phyloP scores from a whole-genome alignment of 2,329 filamentous ascomycete species.

The Cytospora chrysosperma region DNA sequence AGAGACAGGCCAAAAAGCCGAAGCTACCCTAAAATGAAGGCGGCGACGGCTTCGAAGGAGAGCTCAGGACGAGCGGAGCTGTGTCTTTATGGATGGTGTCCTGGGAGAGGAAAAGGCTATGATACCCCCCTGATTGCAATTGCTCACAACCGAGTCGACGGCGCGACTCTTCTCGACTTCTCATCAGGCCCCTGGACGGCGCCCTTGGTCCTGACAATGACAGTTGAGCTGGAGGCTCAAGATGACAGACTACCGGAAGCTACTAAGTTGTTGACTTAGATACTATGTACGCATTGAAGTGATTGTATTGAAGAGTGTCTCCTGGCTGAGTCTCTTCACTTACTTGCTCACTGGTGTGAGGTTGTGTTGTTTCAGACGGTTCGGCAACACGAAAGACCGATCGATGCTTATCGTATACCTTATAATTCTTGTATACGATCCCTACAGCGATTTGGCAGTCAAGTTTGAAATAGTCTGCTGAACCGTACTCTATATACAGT shows the following conservation, averaged over 20 bases:
- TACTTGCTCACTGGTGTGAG: too few species aligned
- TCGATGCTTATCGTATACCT: background rate
- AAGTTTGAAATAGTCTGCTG: too few species aligned
- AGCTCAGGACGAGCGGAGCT: background rate
- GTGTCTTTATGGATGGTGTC: conserved; percentile 1
- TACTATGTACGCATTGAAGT: too few species aligned
- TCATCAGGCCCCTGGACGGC: conserved; percentile 59
- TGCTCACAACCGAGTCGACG: background rate
- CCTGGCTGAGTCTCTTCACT: too few species aligned
- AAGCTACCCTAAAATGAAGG: conserved; percentile 46
- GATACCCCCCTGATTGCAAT: conserved; percentile 16
- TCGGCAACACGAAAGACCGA: background rate
- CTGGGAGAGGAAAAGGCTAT: conserved; percentile 6
- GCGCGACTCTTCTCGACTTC: background rate
- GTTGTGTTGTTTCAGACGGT: conserved; percentile 17
- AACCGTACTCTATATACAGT: too few species aligned
- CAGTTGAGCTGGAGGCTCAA: background rate
- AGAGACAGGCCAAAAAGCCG: conserved; percentile 58
- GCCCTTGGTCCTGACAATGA: conserved; percentile 29
- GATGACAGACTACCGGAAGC: background rate
- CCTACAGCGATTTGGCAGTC: background rate
- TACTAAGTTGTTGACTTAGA: too few species aligned
- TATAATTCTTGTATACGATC: background rate
- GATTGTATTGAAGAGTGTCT: background rate
- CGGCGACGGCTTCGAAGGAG: conserved; percentile 20